Evolutionary conservation across 1,139 yeast genomes (phyloP), one percentile per base, ranked within the genome.

Genomic region (Yamadazyma sp.): DNA sequence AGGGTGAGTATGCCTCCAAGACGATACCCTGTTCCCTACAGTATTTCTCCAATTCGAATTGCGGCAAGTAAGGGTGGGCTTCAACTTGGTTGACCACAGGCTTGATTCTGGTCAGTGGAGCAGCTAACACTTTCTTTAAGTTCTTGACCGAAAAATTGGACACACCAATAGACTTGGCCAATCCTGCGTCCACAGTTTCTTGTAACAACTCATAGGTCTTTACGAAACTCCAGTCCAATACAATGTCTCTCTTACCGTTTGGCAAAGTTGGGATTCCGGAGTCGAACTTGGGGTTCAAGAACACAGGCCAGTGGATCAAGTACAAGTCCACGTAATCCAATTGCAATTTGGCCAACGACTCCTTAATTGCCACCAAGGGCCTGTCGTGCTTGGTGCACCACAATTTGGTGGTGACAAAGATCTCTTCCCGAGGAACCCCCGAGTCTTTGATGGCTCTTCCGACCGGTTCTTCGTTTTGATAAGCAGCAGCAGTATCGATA

Each of bases 241-340:
- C 39, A 43, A 75, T 53, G 35, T 57, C 61, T 33, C 56, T 48
- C 29, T 49, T 43, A 20, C 58, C 59, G 39, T 46, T 36, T 16
- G 55, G 56, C 38, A 53, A 46, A 9, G 14, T 47, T 43, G 25
- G 61, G 57, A 31, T 71, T 11, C 31, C 31, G 17, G 20, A 20
- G 12, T 18, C 31, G 10, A 5, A n/a, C 16, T 28, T 15, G 5
- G 31, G 31, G 30, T 36, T 36, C 24, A 31, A 18, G 17, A 23
- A 25, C 16, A 36, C 38, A 7, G 96, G 96, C 95, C 95, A 88
- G 65, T 89, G 97, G 54, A 87, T 77, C 59, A 89, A 73, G 60
- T 82, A 83, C 53, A 89, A 70, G 58, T 89, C 96, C 43, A 89
- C 81, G 55, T 89, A 89, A 39, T 86, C 94, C 52, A 87, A 65